Conservation (phyloP, 139 green algal genomes). For the Tetratostichococcus sp. region DNA sequence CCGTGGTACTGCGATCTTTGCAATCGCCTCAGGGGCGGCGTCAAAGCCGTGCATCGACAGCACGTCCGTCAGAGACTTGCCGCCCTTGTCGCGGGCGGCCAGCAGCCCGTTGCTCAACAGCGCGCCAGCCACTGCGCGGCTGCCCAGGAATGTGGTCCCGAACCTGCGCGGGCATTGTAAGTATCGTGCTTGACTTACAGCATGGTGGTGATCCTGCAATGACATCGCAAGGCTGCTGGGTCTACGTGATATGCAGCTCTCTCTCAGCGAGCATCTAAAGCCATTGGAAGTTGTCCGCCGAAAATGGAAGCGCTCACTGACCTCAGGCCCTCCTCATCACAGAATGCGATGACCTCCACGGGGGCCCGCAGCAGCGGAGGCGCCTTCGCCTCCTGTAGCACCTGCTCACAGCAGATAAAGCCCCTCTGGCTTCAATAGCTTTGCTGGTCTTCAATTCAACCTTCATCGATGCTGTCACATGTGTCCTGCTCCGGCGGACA, state of each 20-base stretch:
- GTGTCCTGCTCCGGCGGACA: too few species aligned
- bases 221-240: too few species aligned
- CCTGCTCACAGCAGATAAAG: background rate
- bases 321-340: slow-evolving; percentile 89
- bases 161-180: slow-evolving; percentile 64
- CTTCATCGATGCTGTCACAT: too few species aligned
- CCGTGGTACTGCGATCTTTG: background rate
- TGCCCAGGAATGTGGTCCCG: slow-evolving; percentile 87
- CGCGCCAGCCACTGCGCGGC: slow-evolving; percentile 61
- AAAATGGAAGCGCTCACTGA: too few species aligned
- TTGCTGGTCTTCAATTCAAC: too few species aligned
- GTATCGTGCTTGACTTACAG: too few species aligned
- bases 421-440: too few species aligned
- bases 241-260: too few species aligned
- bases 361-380: slow-evolving; percentile 6
- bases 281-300: too few species aligned
- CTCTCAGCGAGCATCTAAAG: too few species aligned
- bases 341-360: slow-evolving; percentile 78
- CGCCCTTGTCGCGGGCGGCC: slow-evolving; percentile 36
- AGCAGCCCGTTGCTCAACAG: slow-evolving; percentile 57
- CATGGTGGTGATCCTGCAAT: too few species aligned
- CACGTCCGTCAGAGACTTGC: slow-evolving; percentile 49
- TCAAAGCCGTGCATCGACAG: slow-evolving; percentile 37
- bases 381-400: background rate
- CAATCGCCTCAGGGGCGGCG: slow-evolving; percentile 20